phyloP scores from a whole-genome alignment of 768 basidiomycete genomes.

The Trametes cinnabarina region DNA sequence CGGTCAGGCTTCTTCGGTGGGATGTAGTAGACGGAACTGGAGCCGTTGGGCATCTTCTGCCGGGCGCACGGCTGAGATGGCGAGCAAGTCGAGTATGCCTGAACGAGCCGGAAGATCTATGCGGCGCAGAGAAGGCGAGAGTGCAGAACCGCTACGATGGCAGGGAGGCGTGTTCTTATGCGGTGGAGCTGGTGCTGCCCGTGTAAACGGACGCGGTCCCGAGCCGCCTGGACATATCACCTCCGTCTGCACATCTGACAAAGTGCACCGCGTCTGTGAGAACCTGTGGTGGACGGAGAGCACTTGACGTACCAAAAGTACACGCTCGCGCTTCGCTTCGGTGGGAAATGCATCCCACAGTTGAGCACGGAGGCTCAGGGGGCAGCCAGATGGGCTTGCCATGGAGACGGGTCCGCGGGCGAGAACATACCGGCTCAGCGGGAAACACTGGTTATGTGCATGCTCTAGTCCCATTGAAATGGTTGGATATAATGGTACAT shows the following conservation, averaged over 20 bases:
- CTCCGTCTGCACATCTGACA: background rate
- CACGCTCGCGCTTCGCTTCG: background rate
- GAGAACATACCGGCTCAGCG: background rate
- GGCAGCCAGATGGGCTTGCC: conserved; percentile 1
- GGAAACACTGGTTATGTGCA: background rate
- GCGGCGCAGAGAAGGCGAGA: background rate
- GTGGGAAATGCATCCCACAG: conserved; percentile 3
- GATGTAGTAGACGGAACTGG: conserved; percentile 18
- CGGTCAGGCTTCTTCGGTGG: background rate
- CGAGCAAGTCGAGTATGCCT: too few species aligned
- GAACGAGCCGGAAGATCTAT: too few species aligned
- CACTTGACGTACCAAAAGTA: conserved; percentile 10
- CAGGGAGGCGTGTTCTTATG: background rate
- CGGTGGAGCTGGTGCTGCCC: background rate
- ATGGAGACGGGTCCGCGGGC: conserved; percentile 15
- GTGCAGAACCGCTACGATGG: background rate
- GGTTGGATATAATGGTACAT: conserved; percentile 17
- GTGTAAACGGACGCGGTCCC: conserved; percentile 4
- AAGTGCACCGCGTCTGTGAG: conserved; percentile 10
- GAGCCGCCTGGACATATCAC: background rate
- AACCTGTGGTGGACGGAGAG: background rate
- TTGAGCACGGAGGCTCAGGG: background rate
- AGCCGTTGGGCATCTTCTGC: background rate
- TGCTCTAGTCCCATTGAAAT: conserved; percentile 17
- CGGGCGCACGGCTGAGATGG: background rate